Evolutionary conservation across 202 grass and related monocot species (phyloP), one percentile per base, ranked within the genome.

Genomic region (Setaria italica): DNA sequence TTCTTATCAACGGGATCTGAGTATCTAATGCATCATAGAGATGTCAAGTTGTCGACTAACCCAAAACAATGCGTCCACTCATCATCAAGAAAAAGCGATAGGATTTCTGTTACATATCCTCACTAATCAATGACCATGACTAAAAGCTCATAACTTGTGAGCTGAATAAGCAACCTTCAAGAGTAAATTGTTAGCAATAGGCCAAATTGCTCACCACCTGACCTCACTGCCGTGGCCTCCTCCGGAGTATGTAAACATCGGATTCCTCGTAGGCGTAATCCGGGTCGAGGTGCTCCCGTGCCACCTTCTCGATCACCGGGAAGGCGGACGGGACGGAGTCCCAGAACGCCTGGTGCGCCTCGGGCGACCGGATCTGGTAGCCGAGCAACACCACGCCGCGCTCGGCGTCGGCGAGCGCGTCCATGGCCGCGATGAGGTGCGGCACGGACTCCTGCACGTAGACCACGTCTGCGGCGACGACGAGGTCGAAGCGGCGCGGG

Each of bases 381-480:
- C 93, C 93, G 5, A 98, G 91, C 11, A 98, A 62, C 51, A 94
- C 91, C 29, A 91, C 63, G 2, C 95, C 93, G 20, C 79, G 83
- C 2, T 90, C 89, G 29, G 82, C 81, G n/a, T 88, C 91, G 19
- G 92, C 82, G 65, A 98, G 95, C 7, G 89, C 84, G 58, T 95
- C 91, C 91, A 98, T 95, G 59, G 95, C 92, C 8, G 86, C 84
- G 19, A 98, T 76, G 25, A 98, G 93, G 77, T 98, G 86, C 20
- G 80, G 87, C 1, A 94, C 91, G 17, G 93, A 93, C 80, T 98
- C 92, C 74, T 91, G 87, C 73, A 95, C 90, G 89, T 98, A 98
- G 16, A 98, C 87, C 67, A 97, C 95, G 67, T 97, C 92, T 0
- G 95, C 95, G 19, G 92, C 92, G 81, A 93, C 77, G 58, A 98